These are phyloP conservation scores for Selaginella moellendorffii DNA, from an alignment of 75 land plant species.

Conservation along the genomic window DNA sequence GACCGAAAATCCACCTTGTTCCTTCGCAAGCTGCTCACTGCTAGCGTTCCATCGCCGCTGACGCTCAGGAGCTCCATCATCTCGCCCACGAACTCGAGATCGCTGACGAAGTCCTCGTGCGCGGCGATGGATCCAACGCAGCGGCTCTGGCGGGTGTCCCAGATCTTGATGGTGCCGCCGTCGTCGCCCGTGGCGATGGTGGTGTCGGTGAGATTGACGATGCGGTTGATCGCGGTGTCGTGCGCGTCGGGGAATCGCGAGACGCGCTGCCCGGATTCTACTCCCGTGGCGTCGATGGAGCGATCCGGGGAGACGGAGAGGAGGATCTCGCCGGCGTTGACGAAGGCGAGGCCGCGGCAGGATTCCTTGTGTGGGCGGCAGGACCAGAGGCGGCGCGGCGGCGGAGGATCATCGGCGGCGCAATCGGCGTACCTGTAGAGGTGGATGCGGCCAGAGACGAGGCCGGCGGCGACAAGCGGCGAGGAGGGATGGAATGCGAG, in stretches of 20 bases:
- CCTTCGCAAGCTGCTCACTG: slow-evolving; percentile 61
- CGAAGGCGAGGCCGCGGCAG: neutral
- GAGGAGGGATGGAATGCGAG: slow-evolving; percentile 73
- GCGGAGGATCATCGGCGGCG: too few species aligned
- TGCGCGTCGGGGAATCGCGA: slow-evolving; percentile 71
- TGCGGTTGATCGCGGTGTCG: slow-evolving; percentile 52
- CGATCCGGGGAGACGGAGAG: slow-evolving; percentile 63
- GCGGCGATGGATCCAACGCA: slow-evolving; percentile 59
- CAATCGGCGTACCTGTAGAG: slow-evolving; percentile 23
- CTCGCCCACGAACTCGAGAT: slow-evolving; percentile 60
- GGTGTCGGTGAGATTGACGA: slow-evolving; percentile 56
- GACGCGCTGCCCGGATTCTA: slow-evolving; percentile 52
- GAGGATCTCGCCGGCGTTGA: slow-evolving; percentile 11
- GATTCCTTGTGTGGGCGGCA: neutral
- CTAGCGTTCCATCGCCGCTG: slow-evolving; percentile 92
- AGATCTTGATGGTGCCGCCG: slow-evolving; percentile 81
- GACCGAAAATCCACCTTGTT: slow-evolving; percentile 55
- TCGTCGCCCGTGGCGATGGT: slow-evolving; percentile 89
- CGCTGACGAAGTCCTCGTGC: slow-evolving; percentile 83
- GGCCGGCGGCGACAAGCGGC: slow-evolving; percentile 46
- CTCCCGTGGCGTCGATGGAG: slow-evolving; percentile 70
- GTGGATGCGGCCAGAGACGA: slow-evolving; percentile 61
- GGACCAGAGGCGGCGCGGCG: neutral
- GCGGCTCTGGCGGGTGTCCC: slow-evolving; percentile 84
- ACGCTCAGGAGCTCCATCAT: slow-evolving; percentile 50